Evolutionary conservation across 305 asterid species (phyloP).

Genomic region (Plantago coronopus): DNA sequence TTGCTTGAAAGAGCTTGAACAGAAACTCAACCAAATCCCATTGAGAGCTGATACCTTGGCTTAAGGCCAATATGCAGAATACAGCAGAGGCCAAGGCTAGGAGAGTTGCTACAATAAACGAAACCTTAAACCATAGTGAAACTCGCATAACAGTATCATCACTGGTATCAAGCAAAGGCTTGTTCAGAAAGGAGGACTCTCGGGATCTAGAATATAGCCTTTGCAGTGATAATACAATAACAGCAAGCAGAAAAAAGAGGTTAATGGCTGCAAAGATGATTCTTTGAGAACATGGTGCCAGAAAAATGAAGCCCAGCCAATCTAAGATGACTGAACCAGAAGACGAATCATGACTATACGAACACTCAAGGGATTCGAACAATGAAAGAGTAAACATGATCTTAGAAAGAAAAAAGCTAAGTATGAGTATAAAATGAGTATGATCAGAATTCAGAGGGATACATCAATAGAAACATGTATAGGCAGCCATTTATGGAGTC

Average conservation of each 20-base stretch:
- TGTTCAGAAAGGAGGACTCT: conserved; percentile 28
- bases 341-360: neutral
- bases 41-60: conserved; percentile 8
- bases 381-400: neutral
- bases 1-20: conserved; percentile 55
- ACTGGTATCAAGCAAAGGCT: conserved; percentile 44
- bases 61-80: conserved; percentile 39
- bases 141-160: conserved; percentile 31
- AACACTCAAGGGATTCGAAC: neutral
- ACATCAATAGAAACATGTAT: too few relatives aligned
- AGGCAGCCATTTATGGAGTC: too few relatives aligned
- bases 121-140: conserved; percentile 47
- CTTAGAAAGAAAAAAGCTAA: too few relatives aligned
- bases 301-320: conserved; percentile 56
- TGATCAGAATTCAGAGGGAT: too few relatives aligned
- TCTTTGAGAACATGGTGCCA: conserved; percentile 84
- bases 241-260: conserved; percentile 39
- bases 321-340: conserved; percentile 15
- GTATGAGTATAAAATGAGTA: too few relatives aligned
- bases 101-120: conserved; percentile 32
- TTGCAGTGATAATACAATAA: conserved; percentile 38
- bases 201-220: conserved; percentile 44
- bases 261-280: conserved; percentile 40
- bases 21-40: conserved; percentile 49
- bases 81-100: conserved; percentile 34